Base-by-base conservation (phyloP, 305 asterid species). In the Ajuga reptans region DNA sequence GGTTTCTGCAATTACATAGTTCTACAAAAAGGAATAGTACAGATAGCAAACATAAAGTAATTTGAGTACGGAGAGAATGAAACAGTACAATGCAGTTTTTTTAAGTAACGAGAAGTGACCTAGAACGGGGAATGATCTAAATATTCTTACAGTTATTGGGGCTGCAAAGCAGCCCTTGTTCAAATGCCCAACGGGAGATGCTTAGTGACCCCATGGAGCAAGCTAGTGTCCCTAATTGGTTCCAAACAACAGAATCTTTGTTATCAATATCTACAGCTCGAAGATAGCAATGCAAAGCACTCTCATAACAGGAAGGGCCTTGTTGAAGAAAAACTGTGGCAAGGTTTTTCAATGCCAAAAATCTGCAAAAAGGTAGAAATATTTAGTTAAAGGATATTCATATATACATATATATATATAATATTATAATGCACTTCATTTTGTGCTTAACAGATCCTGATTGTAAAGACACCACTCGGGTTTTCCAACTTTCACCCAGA, bases 111-210 rank as follows among this genome's bases (percentile, higher is more conserved):
- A 18, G 56, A 62, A 10, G 58, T 51, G 67, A 49, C 52, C 52
- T 72, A 24, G 27, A 18, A 33, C 12, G 55, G 60, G 54, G 72
- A 51, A 62, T 65, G 36, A 65, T 15, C 74, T 76, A 69, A 68
- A 64, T 55, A 69, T 75, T 78, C 96, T 86, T 84, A 94, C 99
- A 91, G 75, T 91, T 94, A 77, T 81, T 94, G 66, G 99, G 99
- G 79, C 99, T 94, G 88, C 97, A 91, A 71, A 80, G 70, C 66
- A 94, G 85, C 68, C 97, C 99, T 80, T 94, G 99, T 75, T 94
- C 99, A 78, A 94, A 94, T 70, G 99, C 97, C 99, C 99, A 94
- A 34, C 99, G 99, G 15, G 99, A 87, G 75, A 89, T 87, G 87
- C 89, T 89, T 77, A 89, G 81, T 58, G 86, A 85, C 60, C 97